A percentile compares a stretch with the other conserved stretches of the same genome.
Evolutionary conservation across 176 grass and related monocot species (phyloP).

Genomic region (Tuctoria greenei): DNA sequence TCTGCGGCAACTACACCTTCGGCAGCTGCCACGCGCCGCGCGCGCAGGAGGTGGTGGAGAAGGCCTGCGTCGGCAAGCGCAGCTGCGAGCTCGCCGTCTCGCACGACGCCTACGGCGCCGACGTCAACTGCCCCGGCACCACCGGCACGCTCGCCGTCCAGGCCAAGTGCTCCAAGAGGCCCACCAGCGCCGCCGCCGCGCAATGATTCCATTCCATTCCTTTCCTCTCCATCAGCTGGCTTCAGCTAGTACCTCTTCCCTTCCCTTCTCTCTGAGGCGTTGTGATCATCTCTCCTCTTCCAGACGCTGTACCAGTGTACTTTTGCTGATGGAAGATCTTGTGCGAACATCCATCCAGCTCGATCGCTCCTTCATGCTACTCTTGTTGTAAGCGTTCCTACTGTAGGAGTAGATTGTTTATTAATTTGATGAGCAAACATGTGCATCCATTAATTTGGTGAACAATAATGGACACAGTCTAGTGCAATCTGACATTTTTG

Average conservation of each 20-base stretch:
- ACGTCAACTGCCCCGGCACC: conserved; percentile 66
- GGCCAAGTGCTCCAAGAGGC: conserved; percentile 81
- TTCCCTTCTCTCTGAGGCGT: not conserved
- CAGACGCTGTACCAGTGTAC: not conserved
- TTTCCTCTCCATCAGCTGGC: not conserved
- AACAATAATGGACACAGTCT: conserved; percentile 12
- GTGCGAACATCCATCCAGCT: too few relatives aligned
- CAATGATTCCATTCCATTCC: conserved; percentile 28
- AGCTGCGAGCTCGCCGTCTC: conserved; percentile 51
- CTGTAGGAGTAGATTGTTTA: conserved; percentile 30
- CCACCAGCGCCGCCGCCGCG: conserved; percentile 8
- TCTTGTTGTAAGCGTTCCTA: not conserved
- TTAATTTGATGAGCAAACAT: conserved; percentile 13
- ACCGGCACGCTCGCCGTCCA: conserved; percentile 76
- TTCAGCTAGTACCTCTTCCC: not conserved
- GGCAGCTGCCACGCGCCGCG: conserved; percentile 68
- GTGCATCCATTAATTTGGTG: conserved; percentile 8
- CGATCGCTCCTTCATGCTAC: too few relatives aligned
- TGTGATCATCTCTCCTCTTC: not conserved
- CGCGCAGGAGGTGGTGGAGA: conserved; percentile 48
- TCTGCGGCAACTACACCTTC: conserved; percentile 78
- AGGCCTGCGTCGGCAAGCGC: conserved; percentile 70
- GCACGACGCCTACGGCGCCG: conserved; percentile 53
- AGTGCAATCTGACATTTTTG: conserved; percentile 12
- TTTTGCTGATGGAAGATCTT: too few relatives aligned